phyloP scores from a whole-genome alignment of 2,329 filamentous ascomycete genomes.

The Delphinella strobiligena region DNA sequence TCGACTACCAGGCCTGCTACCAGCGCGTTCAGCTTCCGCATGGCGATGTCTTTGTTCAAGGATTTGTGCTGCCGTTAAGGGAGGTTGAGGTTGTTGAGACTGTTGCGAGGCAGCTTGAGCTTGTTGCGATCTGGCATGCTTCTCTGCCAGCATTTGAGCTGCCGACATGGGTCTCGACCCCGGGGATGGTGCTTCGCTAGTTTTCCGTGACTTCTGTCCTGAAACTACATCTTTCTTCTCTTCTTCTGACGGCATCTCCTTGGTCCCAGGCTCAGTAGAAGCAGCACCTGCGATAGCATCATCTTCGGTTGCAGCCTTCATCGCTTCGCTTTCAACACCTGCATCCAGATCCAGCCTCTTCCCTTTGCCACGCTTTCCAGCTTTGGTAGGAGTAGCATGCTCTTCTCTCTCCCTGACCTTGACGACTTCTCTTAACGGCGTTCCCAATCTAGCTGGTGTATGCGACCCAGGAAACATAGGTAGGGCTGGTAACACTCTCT shows the following conservation, averaged over 20 bases:
- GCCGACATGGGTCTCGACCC: neutral
- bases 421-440: slow-evolving; percentile 15
- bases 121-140: neutral
- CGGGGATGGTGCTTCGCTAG: neutral
- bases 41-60: neutral
- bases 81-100: neutral
- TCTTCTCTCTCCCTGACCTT: slow-evolving; percentile 7
- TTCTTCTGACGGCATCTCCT: neutral
- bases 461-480: slow-evolving; percentile 24
- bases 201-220: too few species aligned
- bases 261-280: neutral
- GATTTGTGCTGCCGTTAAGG: neutral
- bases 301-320: neutral
- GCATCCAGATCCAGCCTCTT: neutral
- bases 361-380: slow-evolving; percentile 6
- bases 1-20: neutral
- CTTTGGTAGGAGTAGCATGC: slow-evolving; percentile 12
- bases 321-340: neutral
- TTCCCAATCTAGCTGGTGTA: slow-evolving; percentile 21
- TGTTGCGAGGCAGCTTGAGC: neutral
- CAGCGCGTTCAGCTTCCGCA: neutral
- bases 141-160: neutral
- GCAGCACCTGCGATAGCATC: neutral
- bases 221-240: too few species aligned
- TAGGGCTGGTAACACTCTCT: slow-evolving; percentile 22